Evolutionary conservation across 2,329 filamentous ascomycete genomes (phyloP), one percentile per base, ranked within the genome.

Genomic region (Verticillium albo-atrum): DNA sequence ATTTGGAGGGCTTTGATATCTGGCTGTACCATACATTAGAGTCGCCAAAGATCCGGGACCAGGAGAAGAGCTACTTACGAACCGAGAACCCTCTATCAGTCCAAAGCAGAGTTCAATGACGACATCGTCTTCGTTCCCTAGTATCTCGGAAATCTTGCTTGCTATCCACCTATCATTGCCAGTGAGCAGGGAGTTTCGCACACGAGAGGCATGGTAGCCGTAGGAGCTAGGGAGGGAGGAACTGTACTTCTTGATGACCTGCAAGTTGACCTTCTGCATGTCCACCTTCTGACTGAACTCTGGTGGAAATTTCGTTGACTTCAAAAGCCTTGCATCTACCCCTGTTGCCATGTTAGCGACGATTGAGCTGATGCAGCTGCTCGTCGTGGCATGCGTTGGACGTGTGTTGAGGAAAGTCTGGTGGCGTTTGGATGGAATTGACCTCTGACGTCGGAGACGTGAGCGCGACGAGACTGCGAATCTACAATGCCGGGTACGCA

Each of bases 201-300:
- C 20, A 17, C 32, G 25, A 32, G 32, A 55, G 20, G 37, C 27
- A 52, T n/a, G 57, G 55, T 50, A 37, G 30, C 54, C 25, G 17
- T 15, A 35, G 23, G 9, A 12, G 20, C 30, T 20, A 9, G 27
- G 47, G n/a, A 51, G 47, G n/a, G 47, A 54, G 25, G 23, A 30
- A 25, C 12, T n/a, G 26, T 5, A 96, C 91, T 95, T 96, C 83
- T 97, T 97, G 87, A 99, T 96, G 59, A 99, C 91, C 74, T 96
- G 92, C 56, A 97, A 82, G 72, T 99, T 97, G 75, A 99, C 92
- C 79, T 98, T 98, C 67, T 88, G 86, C 86, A 96, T 97, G 79
- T 99, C 93, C 65, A 99, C 95, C 79, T 97, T 97, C 72, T 91
- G 88, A 71, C 85, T 94, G 78, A 98, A 99, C 71, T 97, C 92